Percentiles rank a stretch among this genome's conserved stretches.
Evolutionary conservation across 345 rosid species (phyloP).

Genomic region (Boechera retrofracta): DNA sequence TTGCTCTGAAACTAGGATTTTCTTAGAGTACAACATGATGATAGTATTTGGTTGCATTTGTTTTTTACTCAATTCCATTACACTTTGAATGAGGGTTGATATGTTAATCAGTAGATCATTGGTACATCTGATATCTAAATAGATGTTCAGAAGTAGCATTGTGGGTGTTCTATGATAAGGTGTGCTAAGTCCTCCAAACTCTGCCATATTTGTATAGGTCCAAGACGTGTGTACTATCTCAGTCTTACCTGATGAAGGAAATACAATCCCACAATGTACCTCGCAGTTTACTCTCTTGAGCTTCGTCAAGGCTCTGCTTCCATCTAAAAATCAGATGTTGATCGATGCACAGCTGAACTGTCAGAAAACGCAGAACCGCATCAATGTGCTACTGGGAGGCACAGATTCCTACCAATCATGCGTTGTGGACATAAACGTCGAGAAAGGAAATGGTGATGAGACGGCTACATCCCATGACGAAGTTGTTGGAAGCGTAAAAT

Average conservation of each 20-base stretch:
- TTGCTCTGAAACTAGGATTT: constrained; percentile 5
- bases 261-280: constrained; percentile 43
- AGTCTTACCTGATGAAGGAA: constrained; percentile 66
- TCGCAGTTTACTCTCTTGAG: constrained; percentile 65
- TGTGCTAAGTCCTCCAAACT: constrained; percentile 15
- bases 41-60: background rate
- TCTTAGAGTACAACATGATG: background rate
- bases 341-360: constrained; percentile 56
- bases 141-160: constrained; percentile 51
- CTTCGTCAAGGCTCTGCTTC: constrained; percentile 67
- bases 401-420: constrained; percentile 68
- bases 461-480: constrained; percentile 52
- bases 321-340: constrained; percentile 61
- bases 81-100: background rate
- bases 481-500: constrained; percentile 51
- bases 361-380: constrained; percentile 57
- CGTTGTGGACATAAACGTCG: constrained; percentile 66
- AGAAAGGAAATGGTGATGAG: constrained; percentile 55
- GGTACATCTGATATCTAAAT: constrained; percentile 36
- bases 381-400: constrained; percentile 61
- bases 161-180: constrained; percentile 49
- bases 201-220: constrained; percentile 51
- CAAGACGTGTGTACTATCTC: constrained; percentile 69
- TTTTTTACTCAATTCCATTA: background rate
- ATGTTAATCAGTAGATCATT: background rate